Percentiles rank a stretch among this genome's conserved stretches.
Conservation (phyloP, 768 basidiomycete genomes). For the Collybia mongolica region DNA sequence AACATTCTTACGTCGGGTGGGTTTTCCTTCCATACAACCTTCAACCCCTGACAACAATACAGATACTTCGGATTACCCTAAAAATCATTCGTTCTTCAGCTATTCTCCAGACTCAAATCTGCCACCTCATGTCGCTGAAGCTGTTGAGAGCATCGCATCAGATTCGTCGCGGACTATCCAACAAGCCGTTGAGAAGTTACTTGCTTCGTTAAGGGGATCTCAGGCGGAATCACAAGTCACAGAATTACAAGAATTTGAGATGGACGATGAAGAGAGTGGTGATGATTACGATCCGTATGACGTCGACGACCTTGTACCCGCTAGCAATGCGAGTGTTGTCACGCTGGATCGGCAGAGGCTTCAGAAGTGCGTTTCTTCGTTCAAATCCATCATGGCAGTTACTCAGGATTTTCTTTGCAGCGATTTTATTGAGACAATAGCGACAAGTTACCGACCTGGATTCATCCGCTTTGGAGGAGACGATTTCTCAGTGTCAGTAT, state of each 20-base stretch:
- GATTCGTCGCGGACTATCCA: constrained; percentile 40
- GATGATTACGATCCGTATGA: constrained; percentile 39
- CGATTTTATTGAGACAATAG: constrained; percentile 61
- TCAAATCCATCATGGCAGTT: background rate
- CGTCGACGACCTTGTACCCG: constrained; percentile 18
- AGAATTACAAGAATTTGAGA: constrained; percentile 20
- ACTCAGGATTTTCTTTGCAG: constrained; percentile 26
- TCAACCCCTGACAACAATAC: background rate
- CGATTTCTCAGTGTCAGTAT: constrained; percentile 55
- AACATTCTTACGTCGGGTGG: constrained; percentile 52
- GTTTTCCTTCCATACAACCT: constrained; percentile 6
- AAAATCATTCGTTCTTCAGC: constrained; percentile 53
- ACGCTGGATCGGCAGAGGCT: constrained; percentile 24
- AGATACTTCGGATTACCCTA: constrained; percentile 72
- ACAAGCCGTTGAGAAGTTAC: constrained; percentile 42
- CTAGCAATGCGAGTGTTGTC: constrained; percentile 11
- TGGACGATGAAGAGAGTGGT: constrained; percentile 35
- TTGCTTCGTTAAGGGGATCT: constrained; percentile 28
- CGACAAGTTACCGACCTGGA: constrained; percentile 58
- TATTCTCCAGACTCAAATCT: constrained; percentile 48
- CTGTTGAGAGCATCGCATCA: constrained; percentile 44
- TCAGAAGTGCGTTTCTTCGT: constrained; percentile 25
- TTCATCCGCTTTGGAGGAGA: constrained; percentile 48
- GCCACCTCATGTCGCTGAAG: constrained; percentile 33
- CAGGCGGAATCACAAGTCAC: background rate